A percentile compares a stretch with the other conserved stretches of the same genome.
phyloP scores from a whole-genome alignment of 495 filamentous ascomycete genomes.

The Neohortaea acidophila region DNA sequence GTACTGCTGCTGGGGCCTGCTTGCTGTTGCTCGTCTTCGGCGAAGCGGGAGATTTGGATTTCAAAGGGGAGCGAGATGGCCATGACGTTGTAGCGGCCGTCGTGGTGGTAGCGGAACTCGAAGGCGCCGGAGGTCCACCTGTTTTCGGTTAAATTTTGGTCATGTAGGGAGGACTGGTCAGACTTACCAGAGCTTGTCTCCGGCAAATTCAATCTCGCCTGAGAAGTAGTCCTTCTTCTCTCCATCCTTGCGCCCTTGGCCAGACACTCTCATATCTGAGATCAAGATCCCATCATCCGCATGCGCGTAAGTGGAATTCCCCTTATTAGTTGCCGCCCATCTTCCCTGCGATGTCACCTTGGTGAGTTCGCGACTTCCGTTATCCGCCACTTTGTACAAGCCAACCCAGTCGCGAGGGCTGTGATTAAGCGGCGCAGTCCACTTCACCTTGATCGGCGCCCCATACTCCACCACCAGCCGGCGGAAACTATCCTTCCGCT shows the following conservation, averaged over 20 bases:
- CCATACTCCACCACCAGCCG: constrained; percentile 78
- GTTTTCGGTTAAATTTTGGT: too few species aligned
- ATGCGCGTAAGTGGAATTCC: constrained; percentile 59
- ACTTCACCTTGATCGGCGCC: constrained; percentile 75
- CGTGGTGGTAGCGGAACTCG: constrained; percentile 94
- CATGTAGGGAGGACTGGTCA: too few species aligned
- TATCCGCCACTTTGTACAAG: constrained; percentile 86
- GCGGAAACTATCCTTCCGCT: constrained; percentile 44
- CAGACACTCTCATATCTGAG: constrained; percentile 41
- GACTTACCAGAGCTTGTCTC: constrained; percentile 92
- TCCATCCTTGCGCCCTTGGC: constrained; percentile 32
- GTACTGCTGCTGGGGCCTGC: not conserved
- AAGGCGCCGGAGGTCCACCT: constrained; percentile 94
- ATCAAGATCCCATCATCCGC: constrained; percentile 66
- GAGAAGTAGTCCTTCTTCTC: constrained; percentile 35
- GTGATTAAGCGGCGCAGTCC: constrained; percentile 84
- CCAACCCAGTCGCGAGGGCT: constrained; percentile 92
- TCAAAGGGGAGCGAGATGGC: constrained; percentile 88
- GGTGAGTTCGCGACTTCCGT: constrained; percentile 67
- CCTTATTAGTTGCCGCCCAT: constrained; percentile 69
- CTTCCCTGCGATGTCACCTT: constrained; percentile 73
- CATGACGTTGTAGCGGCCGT: constrained; percentile 90
- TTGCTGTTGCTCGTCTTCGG: constrained; percentile 45
- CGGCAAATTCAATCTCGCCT: constrained; percentile 76
- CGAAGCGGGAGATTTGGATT: constrained; percentile 63